These are phyloP conservation scores for Hymenoscyphus linearis DNA, from an alignment of 2,329 filamentous ascomycete species.

Conservation along the genomic window DNA sequence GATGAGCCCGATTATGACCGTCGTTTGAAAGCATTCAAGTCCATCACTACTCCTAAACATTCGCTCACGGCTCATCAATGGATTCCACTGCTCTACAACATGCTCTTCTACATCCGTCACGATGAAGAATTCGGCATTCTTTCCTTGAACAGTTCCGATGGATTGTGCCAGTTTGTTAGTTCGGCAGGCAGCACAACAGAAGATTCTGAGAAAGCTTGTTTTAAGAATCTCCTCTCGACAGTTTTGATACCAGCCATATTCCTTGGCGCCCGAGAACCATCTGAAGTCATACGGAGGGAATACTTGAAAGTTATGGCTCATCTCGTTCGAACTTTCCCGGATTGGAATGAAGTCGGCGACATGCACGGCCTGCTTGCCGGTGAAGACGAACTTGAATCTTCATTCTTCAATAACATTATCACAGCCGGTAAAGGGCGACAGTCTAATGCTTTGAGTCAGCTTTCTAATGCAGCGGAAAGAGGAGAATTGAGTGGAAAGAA, in stretches of 20 bases:
- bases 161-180: slow-evolving; percentile 72
- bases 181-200: slow-evolving; percentile 44
- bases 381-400: slow-evolving; percentile 53
- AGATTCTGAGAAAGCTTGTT: slow-evolving; percentile 40
- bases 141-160: slow-evolving; percentile 72
- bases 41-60: slow-evolving; percentile 61
- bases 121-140: slow-evolving; percentile 86
- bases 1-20: slow-evolving; percentile 86
- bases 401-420: slow-evolving; percentile 89
- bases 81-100: slow-evolving; percentile 82
- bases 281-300: slow-evolving; percentile 80
- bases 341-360: slow-evolving; percentile 68
- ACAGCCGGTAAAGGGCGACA: slow-evolving; percentile 86
- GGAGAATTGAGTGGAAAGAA: slow-evolving; percentile 69
- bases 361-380: slow-evolving; percentile 64
- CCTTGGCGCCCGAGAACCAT: slow-evolving; percentile 67
- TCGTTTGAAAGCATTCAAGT: slow-evolving; percentile 69
- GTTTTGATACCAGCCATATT: slow-evolving; percentile 73
- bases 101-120: slow-evolving; percentile 79
- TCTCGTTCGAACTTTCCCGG: slow-evolving; percentile 64
- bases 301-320: slow-evolving; percentile 74
- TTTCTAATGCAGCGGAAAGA: slow-evolving; percentile 62
- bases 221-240: slow-evolving; percentile 53
- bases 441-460: slow-evolving; percentile 72
- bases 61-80: slow-evolving; percentile 69